These are phyloP conservation scores for Fraxinus baroniana DNA, from an alignment of 305 asterid genomes.

Conservation along the genomic window DNA sequence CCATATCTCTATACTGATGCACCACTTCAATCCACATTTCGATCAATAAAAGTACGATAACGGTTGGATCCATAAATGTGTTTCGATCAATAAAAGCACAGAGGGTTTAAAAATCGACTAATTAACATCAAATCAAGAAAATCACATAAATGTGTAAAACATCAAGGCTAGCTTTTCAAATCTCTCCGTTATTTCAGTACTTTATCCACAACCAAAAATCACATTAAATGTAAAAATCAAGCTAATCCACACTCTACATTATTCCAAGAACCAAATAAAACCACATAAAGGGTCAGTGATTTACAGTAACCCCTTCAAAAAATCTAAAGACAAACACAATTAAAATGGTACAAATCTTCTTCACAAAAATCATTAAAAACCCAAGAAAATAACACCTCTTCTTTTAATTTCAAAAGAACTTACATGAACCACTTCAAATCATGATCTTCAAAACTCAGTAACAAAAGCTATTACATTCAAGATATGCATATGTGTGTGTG, in stretches of 20 bases:
- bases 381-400: constrained; percentile 5
- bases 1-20: not conserved
- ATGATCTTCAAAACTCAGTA: constrained; percentile 17
- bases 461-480: constrained; percentile 21
- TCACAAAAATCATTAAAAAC: constrained; percentile 5
- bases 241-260: not conserved
- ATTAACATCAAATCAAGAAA: constrained; percentile 3
- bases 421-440: constrained; percentile 34
- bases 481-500: not conserved
- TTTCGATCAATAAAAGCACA: not conserved
- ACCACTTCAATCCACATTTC: not conserved
- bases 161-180: not conserved
- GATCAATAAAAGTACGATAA: not conserved
- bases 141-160: not conserved
- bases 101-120: not conserved
- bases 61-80: not conserved
- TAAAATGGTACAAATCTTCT: not conserved
- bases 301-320: not conserved
- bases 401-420: constrained; percentile 35
- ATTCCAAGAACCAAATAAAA: not conserved
- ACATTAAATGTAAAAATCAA: not conserved
- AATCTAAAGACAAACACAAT: not conserved
- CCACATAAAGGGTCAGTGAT: not conserved
- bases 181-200: not conserved
- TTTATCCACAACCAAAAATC: not conserved